Base-by-base conservation (phyloP, 495 filamentous ascomycete genomes). In the Tetracladium marchalianum region DNA sequence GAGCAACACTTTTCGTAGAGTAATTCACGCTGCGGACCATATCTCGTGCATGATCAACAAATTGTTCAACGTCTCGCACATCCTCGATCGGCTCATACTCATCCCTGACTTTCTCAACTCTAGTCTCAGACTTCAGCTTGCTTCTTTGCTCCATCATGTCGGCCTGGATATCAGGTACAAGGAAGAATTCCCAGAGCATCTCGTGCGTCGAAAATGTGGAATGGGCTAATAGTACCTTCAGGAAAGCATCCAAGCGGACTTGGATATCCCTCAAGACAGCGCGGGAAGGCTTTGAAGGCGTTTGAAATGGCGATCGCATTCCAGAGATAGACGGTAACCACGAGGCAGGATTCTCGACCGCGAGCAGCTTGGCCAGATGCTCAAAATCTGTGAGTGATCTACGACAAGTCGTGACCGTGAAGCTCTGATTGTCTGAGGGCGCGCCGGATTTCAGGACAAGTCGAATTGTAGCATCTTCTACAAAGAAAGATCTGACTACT, bases 111-210 rank as follows among this genome's bases (percentile, higher is more conserved):
- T 81, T 87, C 59, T 99, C 93, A 12, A 71, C 67, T 41, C 90
- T 77, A 0, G 80, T 77, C 54, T 86, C 80, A 3, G 88, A 88
- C 63, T 99, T 99, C 43, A 83, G 76, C 34, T 76, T 80, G 51
- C 84, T 92, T 22, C 93, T 76, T 59, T 95, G 84, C 17, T 82
- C 85, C 77, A 97, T 88, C 77, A 85, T 83, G 12, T 89, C 79
- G 3, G 85, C 76, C 55, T 95, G 88, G 15, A 97, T 74, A 46
- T 99, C 93, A 1, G 93, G 93, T 12, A 97, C 90, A 1, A 99
- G 76, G 63, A 99, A 94, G 66, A 99, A 99, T 55, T 99, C 93
- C 93, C 93, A 99, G 6, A 99, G 70, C 74, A 96, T 85, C 67
- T 99, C 93, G 58, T 97, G 93, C 0, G 86, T 96, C 0, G 87